These are phyloP conservation scores for Solanum chmielewskii DNA, from an alignment of 257 asterid species.

Conservation along the genomic window DNA sequence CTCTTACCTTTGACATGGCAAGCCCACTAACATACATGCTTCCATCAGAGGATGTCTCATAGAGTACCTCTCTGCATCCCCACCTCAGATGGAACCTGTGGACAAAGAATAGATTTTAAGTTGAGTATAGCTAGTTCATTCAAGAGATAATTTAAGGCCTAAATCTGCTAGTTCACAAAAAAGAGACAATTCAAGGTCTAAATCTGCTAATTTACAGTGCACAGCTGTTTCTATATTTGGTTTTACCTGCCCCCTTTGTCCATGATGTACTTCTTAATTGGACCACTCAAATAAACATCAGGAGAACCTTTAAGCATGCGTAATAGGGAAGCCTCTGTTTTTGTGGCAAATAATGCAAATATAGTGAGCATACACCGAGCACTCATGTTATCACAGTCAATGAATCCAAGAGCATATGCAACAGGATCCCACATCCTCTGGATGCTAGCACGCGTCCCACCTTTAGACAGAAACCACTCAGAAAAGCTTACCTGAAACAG, in stretches of 20 bases:
- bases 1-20: slow-evolving; percentile 77
- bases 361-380: slow-evolving; percentile 99
- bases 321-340: slow-evolving; percentile 95
- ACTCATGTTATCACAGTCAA: slow-evolving; percentile 93
- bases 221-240: not conserved
- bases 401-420: slow-evolving; percentile 98
- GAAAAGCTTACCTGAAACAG: slow-evolving; percentile 83
- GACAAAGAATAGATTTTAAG: slow-evolving; percentile 7
- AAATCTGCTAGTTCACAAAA: not conserved
- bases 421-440: slow-evolving; percentile 99
- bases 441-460: slow-evolving; percentile 88
- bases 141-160: not conserved
- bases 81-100: slow-evolving; percentile 91
- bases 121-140: not conserved
- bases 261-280: slow-evolving; percentile 67
- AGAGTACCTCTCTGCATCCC: slow-evolving; percentile 96
- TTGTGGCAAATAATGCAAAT: slow-evolving; percentile 90
- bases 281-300: slow-evolving; percentile 92
- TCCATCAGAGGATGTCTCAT: slow-evolving; percentile 71
- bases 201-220: not conserved
- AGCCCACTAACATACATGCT: slow-evolving; percentile 67
- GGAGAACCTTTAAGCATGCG: slow-evolving; percentile 99
- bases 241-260: slow-evolving; percentile 91
- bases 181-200: not conserved
- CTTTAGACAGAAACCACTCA: slow-evolving; percentile 93